A percentile compares a stretch with the other conserved stretches of the same genome.
Conservation (phyloP, 257 asterid genomes). For the Pogostemon cablin region DNA sequence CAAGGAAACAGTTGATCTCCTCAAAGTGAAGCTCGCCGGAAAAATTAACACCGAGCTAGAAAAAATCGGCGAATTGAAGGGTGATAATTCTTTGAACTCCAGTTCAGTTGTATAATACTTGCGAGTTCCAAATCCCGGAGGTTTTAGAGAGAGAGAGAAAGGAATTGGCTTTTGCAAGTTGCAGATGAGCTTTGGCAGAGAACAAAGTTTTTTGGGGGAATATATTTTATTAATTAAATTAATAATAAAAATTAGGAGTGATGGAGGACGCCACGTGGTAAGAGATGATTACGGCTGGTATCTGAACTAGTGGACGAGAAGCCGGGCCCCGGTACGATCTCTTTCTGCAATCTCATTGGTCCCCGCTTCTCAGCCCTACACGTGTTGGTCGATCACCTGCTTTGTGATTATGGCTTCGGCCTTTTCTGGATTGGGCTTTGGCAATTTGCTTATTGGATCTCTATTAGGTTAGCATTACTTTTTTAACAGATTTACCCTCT, state of each 20-base stretch:
- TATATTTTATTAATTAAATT: constrained; percentile 34
- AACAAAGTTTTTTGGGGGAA: not conserved
- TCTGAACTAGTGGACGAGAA: constrained; percentile 88
- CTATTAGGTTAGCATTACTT: not conserved
- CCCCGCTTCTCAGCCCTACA: constrained; percentile 32
- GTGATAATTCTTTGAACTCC: constrained; percentile 16
- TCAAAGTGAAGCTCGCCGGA: constrained; percentile 33
- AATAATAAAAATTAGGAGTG: constrained; percentile 38
- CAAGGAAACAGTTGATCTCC: constrained; percentile 24
- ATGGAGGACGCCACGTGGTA: constrained; percentile 64
- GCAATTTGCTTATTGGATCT: not conserved
- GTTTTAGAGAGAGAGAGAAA: constrained; percentile 49
- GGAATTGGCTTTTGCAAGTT: constrained; percentile 12
- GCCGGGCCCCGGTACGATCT: constrained; percentile 64
- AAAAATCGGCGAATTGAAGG: constrained; percentile 26
- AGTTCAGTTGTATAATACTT: constrained; percentile 36
- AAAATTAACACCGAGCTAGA: constrained; percentile 28
- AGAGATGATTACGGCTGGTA: constrained; percentile 52
- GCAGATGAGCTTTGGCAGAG: constrained; percentile 36
- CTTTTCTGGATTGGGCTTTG: not conserved
- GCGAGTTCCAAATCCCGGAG: constrained; percentile 51
- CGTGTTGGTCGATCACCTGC: not conserved
- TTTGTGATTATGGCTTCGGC: not conserved
- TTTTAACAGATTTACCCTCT: not conserved
- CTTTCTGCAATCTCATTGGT: constrained; percentile 62